Evolutionary conservation across 179 eudicot species (phyloP).

Genomic region (Carnegiea gigantea): DNA sequence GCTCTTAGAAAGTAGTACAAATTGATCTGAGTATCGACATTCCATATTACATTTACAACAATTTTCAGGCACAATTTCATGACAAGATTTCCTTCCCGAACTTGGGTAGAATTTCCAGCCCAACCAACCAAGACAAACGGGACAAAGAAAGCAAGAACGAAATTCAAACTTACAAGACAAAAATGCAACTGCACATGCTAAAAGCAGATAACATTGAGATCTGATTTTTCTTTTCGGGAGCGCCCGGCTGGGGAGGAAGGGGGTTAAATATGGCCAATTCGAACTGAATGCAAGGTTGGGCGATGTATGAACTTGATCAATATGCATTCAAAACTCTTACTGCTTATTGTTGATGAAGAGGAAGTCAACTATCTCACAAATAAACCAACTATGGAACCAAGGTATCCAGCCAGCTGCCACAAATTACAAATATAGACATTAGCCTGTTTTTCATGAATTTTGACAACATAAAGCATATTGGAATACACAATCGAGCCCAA

Average conservation of each 20-base stretch:
- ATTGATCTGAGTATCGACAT: neutral
- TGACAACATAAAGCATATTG: neutral
- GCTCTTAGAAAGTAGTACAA: too few species aligned
- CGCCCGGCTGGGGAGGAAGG: too few species aligned
- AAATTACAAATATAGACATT: neutral
- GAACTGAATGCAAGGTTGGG: neutral
- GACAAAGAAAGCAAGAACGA: neutral
- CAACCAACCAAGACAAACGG: neutral
- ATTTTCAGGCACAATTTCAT: neutral
- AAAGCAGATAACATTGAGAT: neutral
- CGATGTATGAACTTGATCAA: neutral
- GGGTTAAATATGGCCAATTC: neutral
- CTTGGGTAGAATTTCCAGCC: neutral
- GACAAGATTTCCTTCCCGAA: neutral
- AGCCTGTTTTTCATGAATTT: neutral
- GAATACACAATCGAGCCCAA: neutral
- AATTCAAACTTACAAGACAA: neutral
- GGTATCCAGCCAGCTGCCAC: slow-evolving; percentile 71
- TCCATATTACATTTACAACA: neutral
- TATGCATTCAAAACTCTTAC: neutral
- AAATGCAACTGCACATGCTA: neutral
- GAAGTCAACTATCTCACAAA: slow-evolving; percentile 35
- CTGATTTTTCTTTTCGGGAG: too few species aligned
- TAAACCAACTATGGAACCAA: slow-evolving; percentile 52
- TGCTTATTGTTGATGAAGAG: slow-evolving; percentile 1